Base-by-base conservation (phyloP, 306 rosid genomes). In the Casuarina glauca region DNA sequence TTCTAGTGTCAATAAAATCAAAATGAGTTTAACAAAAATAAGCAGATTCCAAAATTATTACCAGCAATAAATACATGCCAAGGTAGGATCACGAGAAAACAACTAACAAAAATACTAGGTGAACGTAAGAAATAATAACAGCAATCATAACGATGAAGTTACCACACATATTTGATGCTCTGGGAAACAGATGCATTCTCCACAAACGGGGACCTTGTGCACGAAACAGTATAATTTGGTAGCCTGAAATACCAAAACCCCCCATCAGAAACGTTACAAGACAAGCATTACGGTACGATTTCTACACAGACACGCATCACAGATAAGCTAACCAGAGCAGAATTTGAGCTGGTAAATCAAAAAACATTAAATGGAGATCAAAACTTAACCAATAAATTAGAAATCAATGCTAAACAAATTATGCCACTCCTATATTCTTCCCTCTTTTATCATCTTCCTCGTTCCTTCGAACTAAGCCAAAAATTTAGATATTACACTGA, bases 121-220 rank as follows among this genome's bases (percentile, higher is more conserved):
- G 8, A 3, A 41, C 9, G 8, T 42, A 17, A 41, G 2, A 42
- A 26, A 42, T 2, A 42, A 66, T 26, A 8, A 13, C 4, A 17
- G 4, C 71, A 48, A 78, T 1, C 32, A 63, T 38, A n/a, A 48
- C 5, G 71, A 50, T 54, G 60, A 61, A 42, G 20, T 91, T 84
- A 91, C 99, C 91, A 90, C 97, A 66, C 98, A 96, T 81, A 90
- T 90, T 90, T 93, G 94, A 82, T 96, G 99, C 87, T 96, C 99
- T 0, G 97, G 94, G 80, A 89, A 91, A 81, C 97, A 96, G 76
- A 96, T 84, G 80, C 99, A 96, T 91, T 96, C 99, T 68, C 99
- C 99, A n/a, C 99, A 96, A 57, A 96, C 98, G 19, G 99, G 97
- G 81, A 93, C 99, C 90, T 96, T 91, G 86, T 96, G 99, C 85